Evolutionary conservation across 192 early-diverging fungal genomes (phyloP).

Genomic region (Obelidium mucronatum): DNA sequence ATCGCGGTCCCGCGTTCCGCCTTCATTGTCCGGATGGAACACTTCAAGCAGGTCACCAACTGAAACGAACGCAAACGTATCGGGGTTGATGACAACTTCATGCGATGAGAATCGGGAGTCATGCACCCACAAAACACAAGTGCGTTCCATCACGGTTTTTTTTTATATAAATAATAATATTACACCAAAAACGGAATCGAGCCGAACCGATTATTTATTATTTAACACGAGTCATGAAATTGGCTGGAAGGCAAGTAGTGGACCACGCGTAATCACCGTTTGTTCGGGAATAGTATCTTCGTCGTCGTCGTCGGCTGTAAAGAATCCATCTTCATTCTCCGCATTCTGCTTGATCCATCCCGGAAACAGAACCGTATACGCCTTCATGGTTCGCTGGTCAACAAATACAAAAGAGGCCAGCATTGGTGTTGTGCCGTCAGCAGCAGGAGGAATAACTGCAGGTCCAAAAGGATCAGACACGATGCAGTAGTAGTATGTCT

Average conservation of each 20-base stretch:
- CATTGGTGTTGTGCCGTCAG: background rate
- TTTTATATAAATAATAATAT: too few relatives aligned
- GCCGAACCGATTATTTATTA: too few relatives aligned
- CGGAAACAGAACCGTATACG: slow-evolving; percentile 27
- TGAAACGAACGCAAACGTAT: slow-evolving; percentile 64
- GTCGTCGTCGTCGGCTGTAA: background rate
- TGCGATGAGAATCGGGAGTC: slow-evolving; percentile 60
- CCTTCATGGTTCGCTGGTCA: slow-evolving; percentile 6
- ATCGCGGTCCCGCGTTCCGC: background rate
- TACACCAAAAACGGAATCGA: too few relatives aligned
- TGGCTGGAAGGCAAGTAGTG: too few relatives aligned
- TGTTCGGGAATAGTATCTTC: slow-evolving; percentile 18
- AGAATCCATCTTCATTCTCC: background rate
- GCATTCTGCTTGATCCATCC: slow-evolving; percentile 20
- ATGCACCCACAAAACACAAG: slow-evolving; percentile 62
- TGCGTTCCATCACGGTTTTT: too few relatives aligned
- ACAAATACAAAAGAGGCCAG: slow-evolving; percentile 20
- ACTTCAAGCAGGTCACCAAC: slow-evolving; percentile 74
- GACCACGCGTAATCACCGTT: slow-evolving; percentile 11
- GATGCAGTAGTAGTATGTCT: slow-evolving; percentile 9
- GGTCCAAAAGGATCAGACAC: slow-evolving; percentile 10
- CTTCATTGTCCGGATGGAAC: slow-evolving; percentile 46
- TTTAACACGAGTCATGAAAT: too few relatives aligned
- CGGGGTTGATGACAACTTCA: slow-evolving; percentile 77
- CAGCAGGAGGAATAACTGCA: slow-evolving; percentile 18